phyloP scores from a whole-genome alignment of 345 rosid species.

The Eucalyptus virginea region DNA sequence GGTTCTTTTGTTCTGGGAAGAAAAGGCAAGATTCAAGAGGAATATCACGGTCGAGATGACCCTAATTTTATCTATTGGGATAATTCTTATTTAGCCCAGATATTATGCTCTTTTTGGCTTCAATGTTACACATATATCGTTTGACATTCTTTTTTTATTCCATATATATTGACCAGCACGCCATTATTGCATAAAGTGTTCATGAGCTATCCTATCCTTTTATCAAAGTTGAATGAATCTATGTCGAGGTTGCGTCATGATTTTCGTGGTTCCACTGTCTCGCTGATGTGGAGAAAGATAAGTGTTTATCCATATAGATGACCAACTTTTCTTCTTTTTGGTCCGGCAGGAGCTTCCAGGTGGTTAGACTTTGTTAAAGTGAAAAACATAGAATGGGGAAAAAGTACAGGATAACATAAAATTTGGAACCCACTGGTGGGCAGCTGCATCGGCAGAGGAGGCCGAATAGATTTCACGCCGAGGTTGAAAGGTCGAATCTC shows the following conservation, averaged over 20 bases:
- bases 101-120: not conserved
- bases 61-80: not conserved
- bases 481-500: too few species aligned
- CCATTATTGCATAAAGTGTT: not conserved
- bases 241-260: not conserved
- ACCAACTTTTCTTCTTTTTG: slow-evolving; percentile 1
- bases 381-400: not conserved
- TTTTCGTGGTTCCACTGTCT: not conserved
- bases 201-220: not conserved
- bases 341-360: slow-evolving; percentile 1
- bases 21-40: not conserved
- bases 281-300: slow-evolving; percentile 25
- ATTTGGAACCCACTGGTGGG: not conserved
- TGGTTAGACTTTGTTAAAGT: not conserved
- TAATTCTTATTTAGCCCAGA: not conserved
- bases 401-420: not conserved
- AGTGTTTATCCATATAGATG: slow-evolving; percentile 25
- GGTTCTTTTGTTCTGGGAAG: not conserved
- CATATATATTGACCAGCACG: not conserved
- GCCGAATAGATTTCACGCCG: too few species aligned
- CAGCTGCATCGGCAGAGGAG: too few species aligned
- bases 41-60: not conserved
- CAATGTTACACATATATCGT: not conserved
- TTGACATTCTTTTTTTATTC: not conserved
- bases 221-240: not conserved